These are phyloP conservation scores for Helenozyma rhizophorensis DNA, from an alignment of 805 yeast genomes.

Conservation along the genomic window DNA sequence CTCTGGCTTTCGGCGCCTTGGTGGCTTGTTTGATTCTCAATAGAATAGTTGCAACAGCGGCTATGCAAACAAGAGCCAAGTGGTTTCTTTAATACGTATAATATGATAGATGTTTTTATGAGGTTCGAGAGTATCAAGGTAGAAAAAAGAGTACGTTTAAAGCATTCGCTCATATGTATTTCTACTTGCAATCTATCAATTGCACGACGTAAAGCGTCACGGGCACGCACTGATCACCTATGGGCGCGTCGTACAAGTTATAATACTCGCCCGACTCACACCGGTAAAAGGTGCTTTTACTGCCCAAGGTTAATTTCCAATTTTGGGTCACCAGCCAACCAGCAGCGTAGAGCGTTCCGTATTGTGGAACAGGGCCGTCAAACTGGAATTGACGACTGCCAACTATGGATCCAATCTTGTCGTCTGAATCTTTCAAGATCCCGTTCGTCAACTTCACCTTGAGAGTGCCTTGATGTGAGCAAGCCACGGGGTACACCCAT, in stretches of 20 bases:
- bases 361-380: conserved; percentile 39
- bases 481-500: conserved; percentile 6
- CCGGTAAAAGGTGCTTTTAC: conserved; percentile 31
- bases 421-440: conserved; percentile 26
- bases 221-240: conserved; percentile 33
- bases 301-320: conserved; percentile 29
- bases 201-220: conserved; percentile 36
- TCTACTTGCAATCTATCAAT: conserved; percentile 11
- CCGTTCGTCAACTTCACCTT: conserved; percentile 27
- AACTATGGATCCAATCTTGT: conserved; percentile 36
- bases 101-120: not conserved
- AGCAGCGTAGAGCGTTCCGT: conserved; percentile 34
- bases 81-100: conserved; percentile 12
- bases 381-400: conserved; percentile 36
- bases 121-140: too few species aligned
- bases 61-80: conserved; percentile 24
- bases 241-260: conserved; percentile 31
- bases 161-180: too few species aligned
- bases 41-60: conserved; percentile 30
- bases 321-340: conserved; percentile 34
- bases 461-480: conserved; percentile 12
- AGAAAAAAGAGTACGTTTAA: not conserved
- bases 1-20: conserved; percentile 35
- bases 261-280: conserved; percentile 38
- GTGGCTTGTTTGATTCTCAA: conserved; percentile 39